Evolutionary conservation across 768 basidiomycete genomes (phyloP), one percentile per base, ranked within the genome.

Genomic region (Calocera viscosa): DNA sequence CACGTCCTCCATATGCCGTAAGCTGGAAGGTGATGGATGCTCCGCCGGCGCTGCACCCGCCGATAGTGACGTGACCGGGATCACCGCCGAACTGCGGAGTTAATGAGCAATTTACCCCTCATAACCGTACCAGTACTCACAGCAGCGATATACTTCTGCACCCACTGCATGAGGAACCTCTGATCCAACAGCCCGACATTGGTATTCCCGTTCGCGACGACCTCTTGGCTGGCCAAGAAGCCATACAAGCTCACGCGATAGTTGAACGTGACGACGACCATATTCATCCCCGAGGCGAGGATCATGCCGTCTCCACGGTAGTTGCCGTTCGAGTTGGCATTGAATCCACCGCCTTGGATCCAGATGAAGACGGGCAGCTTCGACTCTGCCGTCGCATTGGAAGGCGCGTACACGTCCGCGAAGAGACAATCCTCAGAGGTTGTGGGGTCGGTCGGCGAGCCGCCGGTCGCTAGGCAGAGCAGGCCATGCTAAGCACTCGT

Each of bases 21-120:
- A 79, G 70, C 63, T 82, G 81, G 76, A 81, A 79, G 12, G 78
- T 72, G 11, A 82, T 76, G 39, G 77, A 78, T 0, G 80, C 79
- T 0, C 79, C 81, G 1, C 81, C 81, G 1, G 80, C 78, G 43
- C 77, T 78, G 67, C 80, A 77, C 2, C 73, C 72, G 65, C 32
- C 49, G 49, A 69, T 69, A 16, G 68, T 75, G 24, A 70, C 69
- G 60, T 66, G 67, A 19, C 35, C 65, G 14, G 69, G 69, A 43
- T 70, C 69, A 24, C 69, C 69, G 1, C 67, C 68, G 47, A 69
- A 69, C 69, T 69, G 32, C 35, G 14, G 35, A 5, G 7, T 38
- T 14, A 14, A 38, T 38, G 7, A 38, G 35, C 35, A 5, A 38
- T 38, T 14, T 5, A 14, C 35, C 5, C 14, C 35, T 38, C 35